Base-by-base conservation (phyloP, 2,329 filamentous ascomycete species). In the Diaporthe amygdali region DNA sequence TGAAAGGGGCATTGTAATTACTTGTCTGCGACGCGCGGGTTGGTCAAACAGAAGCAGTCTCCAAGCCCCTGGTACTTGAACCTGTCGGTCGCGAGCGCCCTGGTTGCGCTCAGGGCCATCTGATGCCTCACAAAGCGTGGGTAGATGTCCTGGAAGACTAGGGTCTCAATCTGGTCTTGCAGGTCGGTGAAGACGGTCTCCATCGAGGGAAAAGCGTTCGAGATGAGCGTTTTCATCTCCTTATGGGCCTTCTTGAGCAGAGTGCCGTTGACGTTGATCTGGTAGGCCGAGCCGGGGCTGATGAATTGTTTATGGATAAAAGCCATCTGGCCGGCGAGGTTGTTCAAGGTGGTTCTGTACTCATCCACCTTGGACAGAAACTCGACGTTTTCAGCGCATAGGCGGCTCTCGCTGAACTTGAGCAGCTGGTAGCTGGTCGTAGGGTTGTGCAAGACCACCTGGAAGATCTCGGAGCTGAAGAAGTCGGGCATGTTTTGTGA, bases 1-100 rank as follows among this genome's bases (percentile, higher is more conserved):
- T 7, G 1, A 17, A 2, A 10, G 1, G 6, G n/a, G 30, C 9
- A 14, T 2, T 20, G 5, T 17, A 46, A 55, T 37, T 77, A n/a
- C 5, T 79, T 75, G 30, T 64, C 59, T 6, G 59, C 59, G 14
- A 64, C 46, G 4, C 44, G 46, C 0, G 87, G 86, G 74, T 90
- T 86, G 0, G 86, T 89, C 20, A 91, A 76, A 69, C 88, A 89
- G 74, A 91, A 91, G 27, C 88, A 88, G 61, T 88, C 84, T 10
- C 88, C 89, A 0, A 91, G 81, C 0, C 89, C 89, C 3, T 85
- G 84, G 67, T 86, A 90, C 64, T 81, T 76, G 6, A 79, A 77
- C 2, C 79, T 77, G 25, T 79, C 78, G n/a, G 77, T 78, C 0
- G 74, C 73, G 1, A 78, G 41, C 9, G 74, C 71, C 32, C 72